Base-by-base conservation (phyloP, 202 grass and related monocot species). In the Saccharum hybrid region DNA sequence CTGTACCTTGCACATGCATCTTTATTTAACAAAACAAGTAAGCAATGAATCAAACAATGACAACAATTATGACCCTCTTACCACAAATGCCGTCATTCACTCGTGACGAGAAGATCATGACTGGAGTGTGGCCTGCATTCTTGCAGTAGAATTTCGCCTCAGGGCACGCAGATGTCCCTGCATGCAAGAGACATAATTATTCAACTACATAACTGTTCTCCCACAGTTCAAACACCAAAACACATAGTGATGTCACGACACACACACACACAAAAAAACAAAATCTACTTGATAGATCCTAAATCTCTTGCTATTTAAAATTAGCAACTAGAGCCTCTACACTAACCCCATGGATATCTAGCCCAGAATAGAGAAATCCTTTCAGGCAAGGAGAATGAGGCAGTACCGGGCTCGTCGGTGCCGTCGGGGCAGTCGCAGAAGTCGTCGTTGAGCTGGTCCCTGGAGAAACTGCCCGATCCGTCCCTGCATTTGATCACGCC, bases 371-470 rank as follows among this genome's bases (percentile, higher is more conserved):
- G 46, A 75, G 76, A 0, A 2, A 22, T 38, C 8, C 33, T 71
- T 77, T 72, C 3, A 72, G 39, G 38, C 28, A 46, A 68, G 57
- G 40, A 54, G 22, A 59, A 3, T 10, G 69, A 71, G 18, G 79
- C 8, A 1, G 26, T 83, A 99, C 96, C 96, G 6, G 96, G 96
- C 82, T 99, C 96, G 71, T 99, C 96, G 37, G 96, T 99, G 73
- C 96, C 96, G 76, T 98, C 96, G 12, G 91, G 88, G 63, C 96
- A 99, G 76, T 99, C 96, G 59, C 96, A 96, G 82, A 92, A 99
- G 56, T 99, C 96, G 70, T 98, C 96, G 72, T 98, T 98, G 45
- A 98, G 93, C 71, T 92, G 84, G 59, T 90, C 89, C 67, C 87
- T 88, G 74, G 81, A 94, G 83, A 98, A 98, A 68, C 48, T 94